These are phyloP conservation scores for Scheffersomyces titani DNA, from an alignment of 1,139 yeast species.

Conservation along the genomic window DNA sequence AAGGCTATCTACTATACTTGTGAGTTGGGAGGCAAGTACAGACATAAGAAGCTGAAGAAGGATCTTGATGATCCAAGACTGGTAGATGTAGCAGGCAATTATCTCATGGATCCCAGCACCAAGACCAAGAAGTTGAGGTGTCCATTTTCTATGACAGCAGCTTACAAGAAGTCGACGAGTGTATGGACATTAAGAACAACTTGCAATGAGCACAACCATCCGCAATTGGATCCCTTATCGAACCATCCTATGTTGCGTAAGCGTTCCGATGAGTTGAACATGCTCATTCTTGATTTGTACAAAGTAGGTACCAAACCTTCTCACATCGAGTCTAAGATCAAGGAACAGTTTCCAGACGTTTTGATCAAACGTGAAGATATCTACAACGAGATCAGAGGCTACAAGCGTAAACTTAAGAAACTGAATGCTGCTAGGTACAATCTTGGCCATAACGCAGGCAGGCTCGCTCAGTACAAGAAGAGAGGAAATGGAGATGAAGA, in stretches of 20 bases:
- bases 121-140: slow-evolving; percentile 57
- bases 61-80: slow-evolving; percentile 22
- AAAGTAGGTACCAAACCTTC: slow-evolving; percentile 61
- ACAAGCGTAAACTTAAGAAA: slow-evolving; percentile 53
- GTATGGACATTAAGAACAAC: slow-evolving; percentile 57
- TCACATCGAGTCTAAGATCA: slow-evolving; percentile 54
- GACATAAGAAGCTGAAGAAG: slow-evolving; percentile 51
- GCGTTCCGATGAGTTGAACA: slow-evolving; percentile 53
- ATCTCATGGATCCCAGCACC: slow-evolving; percentile 43
- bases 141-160: slow-evolving; percentile 61
- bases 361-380: slow-evolving; percentile 59
- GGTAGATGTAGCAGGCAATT: slow-evolving; percentile 36
- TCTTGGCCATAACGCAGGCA: slow-evolving; percentile 9
- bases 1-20: slow-evolving; percentile 65
- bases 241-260: slow-evolving; percentile 62
- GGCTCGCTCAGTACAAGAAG: slow-evolving; percentile 17
- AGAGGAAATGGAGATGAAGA: slow-evolving; percentile 33
- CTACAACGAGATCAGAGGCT: slow-evolving; percentile 60
- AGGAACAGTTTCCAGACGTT: slow-evolving; percentile 55
- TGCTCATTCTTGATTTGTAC: slow-evolving; percentile 53
- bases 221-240: slow-evolving; percentile 56
- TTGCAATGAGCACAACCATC: slow-evolving; percentile 60
- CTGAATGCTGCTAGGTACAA: slow-evolving; percentile 22
- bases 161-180: slow-evolving; percentile 49
- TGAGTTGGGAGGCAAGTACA: slow-evolving; percentile 58